A percentile compares a stretch with the other conserved stretches of the same genome.
These are phyloP conservation scores for Cladosporium austrohemisphaericum DNA, from an alignment of 2,329 filamentous ascomycete species.

Conservation along the genomic window DNA sequence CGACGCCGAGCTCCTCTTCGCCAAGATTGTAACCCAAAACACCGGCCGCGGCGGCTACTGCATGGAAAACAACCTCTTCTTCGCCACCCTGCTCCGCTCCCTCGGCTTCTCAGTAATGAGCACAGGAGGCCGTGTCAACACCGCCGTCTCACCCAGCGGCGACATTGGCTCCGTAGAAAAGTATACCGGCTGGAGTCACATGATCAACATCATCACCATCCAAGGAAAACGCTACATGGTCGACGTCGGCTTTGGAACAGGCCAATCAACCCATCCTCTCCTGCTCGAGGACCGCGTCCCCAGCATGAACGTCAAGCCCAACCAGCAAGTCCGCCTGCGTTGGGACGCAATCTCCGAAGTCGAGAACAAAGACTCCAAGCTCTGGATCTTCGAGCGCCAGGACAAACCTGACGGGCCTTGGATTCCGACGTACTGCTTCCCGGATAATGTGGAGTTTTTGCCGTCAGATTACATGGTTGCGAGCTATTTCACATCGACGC, in stretches of 20 bases:
- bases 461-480: constrained; percentile 58
- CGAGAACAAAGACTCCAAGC: constrained; percentile 29
- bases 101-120: constrained; percentile 48
- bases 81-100: constrained; percentile 48
- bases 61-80: constrained; percentile 56
- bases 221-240: constrained; percentile 48
- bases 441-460: constrained; percentile 57
- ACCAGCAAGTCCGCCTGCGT: constrained; percentile 19
- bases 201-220: constrained; percentile 46
- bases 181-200: constrained; percentile 35
- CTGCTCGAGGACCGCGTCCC: constrained; percentile 48
- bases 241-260: constrained; percentile 64
- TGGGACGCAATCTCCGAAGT: constrained; percentile 21
- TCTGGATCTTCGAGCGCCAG: constrained; percentile 43
- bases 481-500: constrained; percentile 55
- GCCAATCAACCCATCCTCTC: constrained; percentile 57
- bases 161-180: background rate
- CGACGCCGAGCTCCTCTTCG: constrained; percentile 48
- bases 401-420: constrained; percentile 45
- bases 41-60: constrained; percentile 55
- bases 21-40: constrained; percentile 47
- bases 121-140: constrained; percentile 38
- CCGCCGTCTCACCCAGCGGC: constrained; percentile 1
- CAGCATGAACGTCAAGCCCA: constrained; percentile 10
- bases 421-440: constrained; percentile 61